Conservation (phyloP, 768 basidiomycete species). For the Coprinopsis cinerea region DNA sequence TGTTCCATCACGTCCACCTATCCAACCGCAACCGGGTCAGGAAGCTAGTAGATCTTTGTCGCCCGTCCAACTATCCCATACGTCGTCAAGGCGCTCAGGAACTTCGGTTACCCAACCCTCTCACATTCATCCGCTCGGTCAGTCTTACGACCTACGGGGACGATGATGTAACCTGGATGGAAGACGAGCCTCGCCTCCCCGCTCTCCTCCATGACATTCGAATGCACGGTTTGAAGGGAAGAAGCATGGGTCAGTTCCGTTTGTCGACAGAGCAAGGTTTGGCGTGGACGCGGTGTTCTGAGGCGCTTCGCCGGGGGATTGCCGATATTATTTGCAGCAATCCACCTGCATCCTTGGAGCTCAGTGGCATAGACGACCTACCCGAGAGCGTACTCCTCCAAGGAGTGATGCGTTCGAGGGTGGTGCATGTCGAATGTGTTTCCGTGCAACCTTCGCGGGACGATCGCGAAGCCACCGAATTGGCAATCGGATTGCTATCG, state of each 20-base stretch:
- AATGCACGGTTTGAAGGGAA: too few relatives aligned
- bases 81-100: not conserved
- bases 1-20: not conserved
- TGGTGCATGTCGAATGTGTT: not conserved
- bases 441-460: not conserved
- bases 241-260: not conserved
- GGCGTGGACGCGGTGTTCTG: not conserved
- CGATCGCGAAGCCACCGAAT: too few relatives aligned
- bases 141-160: not conserved
- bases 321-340: not conserved
- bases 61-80: not conserved
- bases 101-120: not conserved
- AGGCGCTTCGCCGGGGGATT: not conserved
- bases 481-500: conserved; percentile 1
- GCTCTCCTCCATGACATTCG: not conserved
- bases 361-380: not conserved
- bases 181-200: not conserved
- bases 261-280: not conserved
- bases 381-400: not conserved
- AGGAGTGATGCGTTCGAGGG: not conserved
- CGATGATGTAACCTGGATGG: not conserved
- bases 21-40: not conserved
- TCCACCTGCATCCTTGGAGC: not conserved
- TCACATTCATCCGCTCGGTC: not conserved
- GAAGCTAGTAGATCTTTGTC: not conserved